Evolutionary conservation across 176 grass and related monocot genomes (phyloP), one percentile per base, ranked within the genome.

Genomic region (Raddia distichophylla): DNA sequence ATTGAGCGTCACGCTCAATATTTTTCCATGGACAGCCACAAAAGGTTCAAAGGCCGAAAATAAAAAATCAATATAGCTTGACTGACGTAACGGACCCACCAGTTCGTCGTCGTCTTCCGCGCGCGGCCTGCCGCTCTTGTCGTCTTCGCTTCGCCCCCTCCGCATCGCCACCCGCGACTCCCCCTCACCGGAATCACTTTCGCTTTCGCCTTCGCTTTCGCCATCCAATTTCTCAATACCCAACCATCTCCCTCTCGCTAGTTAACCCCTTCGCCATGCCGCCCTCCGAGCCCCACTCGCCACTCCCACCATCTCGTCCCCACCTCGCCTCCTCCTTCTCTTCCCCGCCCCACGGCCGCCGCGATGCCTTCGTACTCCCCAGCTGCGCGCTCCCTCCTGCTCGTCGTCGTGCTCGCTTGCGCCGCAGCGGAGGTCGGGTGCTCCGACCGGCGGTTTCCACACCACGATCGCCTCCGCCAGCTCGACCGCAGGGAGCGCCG

Each of bases 401-500:
- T 83, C 34, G 8, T 63, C 59, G 1, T 83, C 2, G 37, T 62
- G 59, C 47, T 93, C 27, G 22, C 82, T 8, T 83, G 58, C 82
- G 59, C 84, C 70, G 69, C 55, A n/a, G 59, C 45, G 62, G 62
- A 15, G 69, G 57, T 19, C 43, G 34, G 46, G 43, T 70, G 58
- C 52, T 79, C 79, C 33, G 67, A 56, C 3, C 15, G 10, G 59
- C 57, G 75, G 35, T 76, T 74, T 59, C 80, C 88, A 73, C 91
- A 88, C 85, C 82, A 90, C 16, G 66, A 69, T 56, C 88, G 88
- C 69, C 34, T 93, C 57, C 79, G 89, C 16, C 79, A 88, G 64
- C 80, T 93, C 67, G 88, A 93, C 7, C 78, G 73, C 35, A 60
- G 85, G 56, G 91, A 90, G 70, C 69, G 59, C 7, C 52, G 64